Percentiles rank a stretch among this genome's conserved stretches.
Evolutionary conservation across 1,139 yeast genomes (phyloP).

Genomic region (Casaregolazyma suthepensis): DNA sequence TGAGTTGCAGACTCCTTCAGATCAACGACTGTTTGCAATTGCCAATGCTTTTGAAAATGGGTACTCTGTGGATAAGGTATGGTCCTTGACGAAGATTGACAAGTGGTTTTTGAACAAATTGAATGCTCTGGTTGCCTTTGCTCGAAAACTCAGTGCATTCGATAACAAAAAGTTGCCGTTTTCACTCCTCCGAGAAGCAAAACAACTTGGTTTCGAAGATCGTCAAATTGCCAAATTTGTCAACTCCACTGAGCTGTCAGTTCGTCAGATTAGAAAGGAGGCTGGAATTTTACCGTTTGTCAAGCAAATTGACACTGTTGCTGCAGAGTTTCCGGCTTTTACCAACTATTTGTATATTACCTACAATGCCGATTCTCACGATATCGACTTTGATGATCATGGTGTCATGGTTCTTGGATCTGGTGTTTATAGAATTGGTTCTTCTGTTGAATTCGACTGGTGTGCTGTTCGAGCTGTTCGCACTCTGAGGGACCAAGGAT

Average conservation of each 20-base stretch:
- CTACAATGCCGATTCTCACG: constrained; percentile 88
- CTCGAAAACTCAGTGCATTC: constrained; percentile 53
- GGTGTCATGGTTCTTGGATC: constrained; percentile 90
- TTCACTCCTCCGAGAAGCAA: constrained; percentile 69
- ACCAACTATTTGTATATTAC: constrained; percentile 95
- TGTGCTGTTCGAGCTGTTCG: constrained; percentile 95
- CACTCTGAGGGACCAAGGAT: constrained; percentile 80
- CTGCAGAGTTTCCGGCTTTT: constrained; percentile 97
- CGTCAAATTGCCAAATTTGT: constrained; percentile 90
- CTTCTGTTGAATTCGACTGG: constrained; percentile 94
- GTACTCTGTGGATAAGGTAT: constrained; percentile 86
- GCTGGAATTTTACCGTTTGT: constrained; percentile 87
- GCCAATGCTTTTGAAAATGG: constrained; percentile 87
- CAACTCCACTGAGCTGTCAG: constrained; percentile 87
- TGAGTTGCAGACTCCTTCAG: constrained; percentile 92
- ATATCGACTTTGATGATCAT: constrained; percentile 74
- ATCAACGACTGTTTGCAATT: constrained; percentile 92
- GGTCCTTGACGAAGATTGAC: constrained; percentile 90
- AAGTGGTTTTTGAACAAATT: constrained; percentile 95
- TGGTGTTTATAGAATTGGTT: constrained; percentile 92
- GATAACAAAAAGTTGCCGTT: constrained; percentile 56
- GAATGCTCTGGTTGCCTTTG: constrained; percentile 62
- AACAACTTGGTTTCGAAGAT: constrained; percentile 96
- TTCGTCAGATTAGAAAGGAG: constrained; percentile 85
- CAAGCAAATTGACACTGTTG: constrained; percentile 96